Percentiles rank a stretch among this genome's conserved stretches.
Conservation (phyloP, 305 asterid genomes). For the Fraxinus platypoda region DNA sequence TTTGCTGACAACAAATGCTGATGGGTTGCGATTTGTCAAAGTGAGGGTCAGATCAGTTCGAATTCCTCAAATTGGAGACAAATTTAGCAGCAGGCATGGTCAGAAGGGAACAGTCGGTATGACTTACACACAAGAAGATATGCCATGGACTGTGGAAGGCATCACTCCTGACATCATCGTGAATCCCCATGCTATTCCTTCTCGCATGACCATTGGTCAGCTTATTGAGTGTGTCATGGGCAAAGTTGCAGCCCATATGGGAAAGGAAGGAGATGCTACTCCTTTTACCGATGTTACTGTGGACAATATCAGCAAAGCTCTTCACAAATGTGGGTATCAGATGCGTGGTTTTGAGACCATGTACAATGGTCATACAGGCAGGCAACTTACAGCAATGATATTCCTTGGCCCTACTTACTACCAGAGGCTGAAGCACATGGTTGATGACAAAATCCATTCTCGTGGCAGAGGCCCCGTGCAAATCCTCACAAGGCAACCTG, state of each 20-base stretch:
- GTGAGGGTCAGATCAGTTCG: conserved; percentile 92
- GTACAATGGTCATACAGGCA: conserved; percentile 96
- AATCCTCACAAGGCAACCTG: conserved; percentile 96
- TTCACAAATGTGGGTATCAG: conserved; percentile 94
- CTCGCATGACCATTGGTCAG: conserved; percentile 98
- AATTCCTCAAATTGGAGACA: conserved; percentile 96
- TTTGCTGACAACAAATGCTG: conserved; percentile 87
- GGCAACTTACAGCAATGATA: conserved; percentile 74
- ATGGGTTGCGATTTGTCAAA: conserved; percentile 90
- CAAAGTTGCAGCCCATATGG: conserved; percentile 98
- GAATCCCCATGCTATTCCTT: conserved; percentile 96
- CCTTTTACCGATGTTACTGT: conserved; percentile 97
- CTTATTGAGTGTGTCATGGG: conserved; percentile 98
- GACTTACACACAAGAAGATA: conserved; percentile 98
- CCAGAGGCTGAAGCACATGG: conserved; percentile 98
- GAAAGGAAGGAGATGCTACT: conserved; percentile 99
- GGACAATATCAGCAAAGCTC: conserved; percentile 92
- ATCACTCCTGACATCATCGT: conserved; percentile 89
- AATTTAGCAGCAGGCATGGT: conserved; percentile 94
- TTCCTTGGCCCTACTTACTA: conserved; percentile 96
- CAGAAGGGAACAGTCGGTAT: conserved; percentile 98
- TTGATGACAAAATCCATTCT: conserved; percentile 92
- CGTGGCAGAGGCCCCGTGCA: conserved; percentile 98
- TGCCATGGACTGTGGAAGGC: conserved; percentile 97
- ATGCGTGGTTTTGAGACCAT: conserved; percentile 98